phyloP scores from a whole-genome alignment of 208 protist species.

The Wallacemonas sp. region DNA sequence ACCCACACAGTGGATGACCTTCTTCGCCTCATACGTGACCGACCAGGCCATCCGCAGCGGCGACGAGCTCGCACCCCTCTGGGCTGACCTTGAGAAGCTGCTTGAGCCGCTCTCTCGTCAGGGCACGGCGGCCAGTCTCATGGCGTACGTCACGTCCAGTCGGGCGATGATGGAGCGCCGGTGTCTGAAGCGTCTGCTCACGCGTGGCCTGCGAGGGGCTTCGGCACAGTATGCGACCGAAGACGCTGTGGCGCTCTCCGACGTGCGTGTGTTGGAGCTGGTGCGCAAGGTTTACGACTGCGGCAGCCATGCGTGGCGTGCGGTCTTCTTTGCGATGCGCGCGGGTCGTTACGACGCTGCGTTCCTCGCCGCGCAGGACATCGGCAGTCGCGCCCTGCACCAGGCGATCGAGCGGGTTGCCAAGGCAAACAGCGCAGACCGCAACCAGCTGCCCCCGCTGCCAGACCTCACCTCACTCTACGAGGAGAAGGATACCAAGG shows the following conservation, averaged over 20 bases:
- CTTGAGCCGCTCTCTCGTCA: slow-evolving; percentile 41
- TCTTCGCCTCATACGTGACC: slow-evolving; percentile 45
- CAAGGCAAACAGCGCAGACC: slow-evolving; percentile 25
- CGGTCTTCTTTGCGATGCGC: slow-evolving; percentile 71
- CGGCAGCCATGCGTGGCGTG: slow-evolving; percentile 45
- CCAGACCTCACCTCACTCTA: slow-evolving; percentile 58
- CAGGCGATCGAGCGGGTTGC: slow-evolving; percentile 29
- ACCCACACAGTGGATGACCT: slow-evolving; percentile 49
- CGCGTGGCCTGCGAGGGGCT: slow-evolving; percentile 24
- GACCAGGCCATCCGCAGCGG: slow-evolving; percentile 33
- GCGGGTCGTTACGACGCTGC: slow-evolving; percentile 80
- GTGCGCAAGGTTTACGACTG: slow-evolving; percentile 35
- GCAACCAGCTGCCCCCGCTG: slow-evolving; percentile 27
- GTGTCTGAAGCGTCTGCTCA: slow-evolving; percentile 43
- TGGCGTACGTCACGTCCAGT: slow-evolving; percentile 67
- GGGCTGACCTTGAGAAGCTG: slow-evolving; percentile 47
- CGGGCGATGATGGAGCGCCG: slow-evolving; percentile 68
- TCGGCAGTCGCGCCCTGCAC: slow-evolving; percentile 39
- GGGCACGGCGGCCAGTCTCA: slow-evolving; percentile 32
- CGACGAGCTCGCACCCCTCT: slow-evolving; percentile 56
- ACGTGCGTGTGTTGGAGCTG: slow-evolving; percentile 45
- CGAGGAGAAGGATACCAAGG: slow-evolving; percentile 44
- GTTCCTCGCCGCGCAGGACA: slow-evolving; percentile 25
- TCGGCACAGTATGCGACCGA: slow-evolving; percentile 21
- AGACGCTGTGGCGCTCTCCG: slow-evolving; percentile 54